A percentile compares a stretch with the other conserved stretches of the same genome.
phyloP scores from a whole-genome alignment of 2,329 filamentous ascomycete species.

The Pezicula neosporulosa region DNA sequence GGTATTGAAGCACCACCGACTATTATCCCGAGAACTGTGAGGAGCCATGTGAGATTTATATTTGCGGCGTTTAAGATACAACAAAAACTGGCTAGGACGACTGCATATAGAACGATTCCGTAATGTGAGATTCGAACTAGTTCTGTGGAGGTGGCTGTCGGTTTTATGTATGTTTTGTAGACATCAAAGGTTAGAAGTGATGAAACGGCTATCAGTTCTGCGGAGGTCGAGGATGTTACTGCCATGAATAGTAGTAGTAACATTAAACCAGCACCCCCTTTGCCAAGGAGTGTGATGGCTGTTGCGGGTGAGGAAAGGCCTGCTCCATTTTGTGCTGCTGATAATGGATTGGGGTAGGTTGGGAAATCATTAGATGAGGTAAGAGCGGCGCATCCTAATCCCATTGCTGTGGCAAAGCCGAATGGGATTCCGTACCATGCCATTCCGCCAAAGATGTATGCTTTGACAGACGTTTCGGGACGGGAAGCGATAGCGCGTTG shows the following conservation, averaged over 20 bases:
- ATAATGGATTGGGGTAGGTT: constrained; percentile 29
- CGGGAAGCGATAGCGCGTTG: constrained; percentile 39
- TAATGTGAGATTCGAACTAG: constrained; percentile 31
- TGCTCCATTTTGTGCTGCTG: constrained; percentile 25
- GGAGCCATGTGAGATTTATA: constrained; percentile 35
- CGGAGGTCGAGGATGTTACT: constrained; percentile 38
- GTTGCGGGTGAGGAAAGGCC: constrained; percentile 30
- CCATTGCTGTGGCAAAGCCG: constrained; percentile 32
- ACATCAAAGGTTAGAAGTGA: constrained; percentile 36
- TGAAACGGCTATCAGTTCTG: constrained; percentile 39
- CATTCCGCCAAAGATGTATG: constrained; percentile 38
- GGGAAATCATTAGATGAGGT: constrained; percentile 22
- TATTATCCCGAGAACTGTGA: constrained; percentile 36
- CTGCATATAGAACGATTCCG: constrained; percentile 30
- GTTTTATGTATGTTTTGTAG: constrained; percentile 35
- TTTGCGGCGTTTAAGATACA: constrained; percentile 33
- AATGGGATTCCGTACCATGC: constrained; percentile 36
- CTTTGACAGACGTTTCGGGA: constrained; percentile 36
- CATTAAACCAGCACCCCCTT: constrained; percentile 31
- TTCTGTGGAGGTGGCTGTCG: constrained; percentile 25
- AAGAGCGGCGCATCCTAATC: constrained; percentile 31
- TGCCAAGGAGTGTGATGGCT: constrained; percentile 33
- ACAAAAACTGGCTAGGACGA: constrained; percentile 30
- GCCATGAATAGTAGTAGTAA: constrained; percentile 44
- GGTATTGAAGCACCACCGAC: constrained; percentile 35